A percentile compares a stretch with the other conserved stretches of the same genome.
These are phyloP conservation scores for Xylaria longipes DNA, from an alignment of 495 filamentous ascomycete genomes.

Conservation along the genomic window DNA sequence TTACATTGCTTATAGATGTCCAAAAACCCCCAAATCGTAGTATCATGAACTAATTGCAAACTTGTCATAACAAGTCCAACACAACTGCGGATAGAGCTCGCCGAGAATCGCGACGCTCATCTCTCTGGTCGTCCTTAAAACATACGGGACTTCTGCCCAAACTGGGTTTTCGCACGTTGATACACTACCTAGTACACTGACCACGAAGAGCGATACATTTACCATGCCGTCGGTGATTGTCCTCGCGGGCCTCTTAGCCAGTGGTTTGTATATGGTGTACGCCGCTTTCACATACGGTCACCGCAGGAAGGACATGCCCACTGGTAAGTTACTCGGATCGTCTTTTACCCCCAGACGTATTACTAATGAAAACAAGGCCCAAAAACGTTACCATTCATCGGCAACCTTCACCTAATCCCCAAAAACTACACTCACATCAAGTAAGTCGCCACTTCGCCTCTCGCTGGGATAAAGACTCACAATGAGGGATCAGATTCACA, in stretches of 20 bases:
- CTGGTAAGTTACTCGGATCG: conserved; percentile 14
- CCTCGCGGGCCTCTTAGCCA: neutral
- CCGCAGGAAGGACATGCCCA: conserved; percentile 24
- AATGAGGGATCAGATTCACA: conserved; percentile 39
- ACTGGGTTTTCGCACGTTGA: too few relatives aligned
- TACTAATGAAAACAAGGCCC: conserved; percentile 37
- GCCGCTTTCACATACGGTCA: conserved; percentile 13
- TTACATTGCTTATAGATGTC: too few relatives aligned
- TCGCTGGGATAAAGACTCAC: neutral
- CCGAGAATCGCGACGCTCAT: too few relatives aligned
- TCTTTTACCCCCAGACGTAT: neutral
- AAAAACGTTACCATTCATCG: conserved; percentile 48
- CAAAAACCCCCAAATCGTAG: too few relatives aligned
- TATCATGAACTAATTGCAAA: too few relatives aligned
- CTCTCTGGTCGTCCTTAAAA: too few relatives aligned
- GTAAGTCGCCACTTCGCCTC: neutral
- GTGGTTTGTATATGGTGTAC: neutral
- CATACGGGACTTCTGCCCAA: too few relatives aligned
- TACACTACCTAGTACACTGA: too few relatives aligned
- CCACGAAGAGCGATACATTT: neutral
- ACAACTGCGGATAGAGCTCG: too few relatives aligned
- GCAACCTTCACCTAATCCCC: conserved; percentile 44
- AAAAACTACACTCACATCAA: conserved; percentile 27
- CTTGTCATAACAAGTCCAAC: too few relatives aligned
- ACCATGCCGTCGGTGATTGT: neutral